phyloP scores from a whole-genome alignment of 371 early-diverging fungal species.

The Mucor racemosus region DNA sequence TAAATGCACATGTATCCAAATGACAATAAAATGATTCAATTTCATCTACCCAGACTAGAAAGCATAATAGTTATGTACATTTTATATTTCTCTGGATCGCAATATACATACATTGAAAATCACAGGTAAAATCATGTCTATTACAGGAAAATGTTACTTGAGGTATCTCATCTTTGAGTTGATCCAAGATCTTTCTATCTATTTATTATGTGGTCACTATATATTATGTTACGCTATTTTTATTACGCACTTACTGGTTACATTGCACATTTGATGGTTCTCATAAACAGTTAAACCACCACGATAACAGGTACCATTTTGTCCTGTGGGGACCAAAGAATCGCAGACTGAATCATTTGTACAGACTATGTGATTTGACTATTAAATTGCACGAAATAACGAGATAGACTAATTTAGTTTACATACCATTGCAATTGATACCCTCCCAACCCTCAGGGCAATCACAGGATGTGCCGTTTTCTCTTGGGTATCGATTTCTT shows the following conservation, averaged over 20 bases:
- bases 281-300: conserved; percentile 78
- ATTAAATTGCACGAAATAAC: not conserved
- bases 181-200: conserved; percentile 68
- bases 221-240: not conserved
- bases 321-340: conserved; percentile 72
- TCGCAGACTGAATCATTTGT: conserved; percentile 75
- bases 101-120: conserved; percentile 63
- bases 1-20: conserved; percentile 66
- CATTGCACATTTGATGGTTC: conserved; percentile 87
- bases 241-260: conserved; percentile 71
- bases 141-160: conserved; percentile 76
- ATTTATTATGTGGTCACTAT: not conserved
- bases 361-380: conserved; percentile 65
- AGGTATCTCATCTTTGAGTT: conserved; percentile 65
- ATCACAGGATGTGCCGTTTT: conserved; percentile 58
- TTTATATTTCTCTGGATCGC: too few species aligned
- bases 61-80: not conserved
- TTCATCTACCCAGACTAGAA: conserved; percentile 76
- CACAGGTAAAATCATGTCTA: conserved; percentile 56
- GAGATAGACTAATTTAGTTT: not conserved
- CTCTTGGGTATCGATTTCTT: conserved; percentile 64
- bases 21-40: conserved; percentile 81
- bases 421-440: conserved; percentile 87
- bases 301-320: conserved; percentile 85
- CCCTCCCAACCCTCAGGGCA: conserved; percentile 93